Conservation (phyloP, 805 yeast species). For the Saccharomyces jurei region DNA sequence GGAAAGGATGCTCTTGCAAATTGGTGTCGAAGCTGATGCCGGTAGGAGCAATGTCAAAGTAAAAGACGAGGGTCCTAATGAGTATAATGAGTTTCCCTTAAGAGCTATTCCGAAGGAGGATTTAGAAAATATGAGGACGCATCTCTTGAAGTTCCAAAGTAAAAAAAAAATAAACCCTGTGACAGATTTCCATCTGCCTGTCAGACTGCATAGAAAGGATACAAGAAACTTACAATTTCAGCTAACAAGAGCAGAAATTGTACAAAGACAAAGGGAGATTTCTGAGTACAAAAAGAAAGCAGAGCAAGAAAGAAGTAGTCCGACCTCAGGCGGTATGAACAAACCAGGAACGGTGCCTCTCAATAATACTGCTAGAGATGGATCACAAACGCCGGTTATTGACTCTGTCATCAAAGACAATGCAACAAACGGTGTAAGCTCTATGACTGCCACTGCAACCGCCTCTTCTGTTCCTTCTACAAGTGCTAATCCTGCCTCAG, state of each 20-base stretch:
- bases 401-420: not conserved
- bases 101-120: conserved; percentile 69
- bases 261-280: conserved; percentile 47
- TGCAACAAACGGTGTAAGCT: not conserved
- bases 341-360: not conserved
- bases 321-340: not conserved
- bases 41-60: conserved; percentile 9
- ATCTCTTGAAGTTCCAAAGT: conserved; percentile 73
- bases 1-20: conserved; percentile 17
- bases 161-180: conserved; percentile 64
- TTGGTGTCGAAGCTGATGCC: conserved; percentile 6
- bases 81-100: conserved; percentile 38
- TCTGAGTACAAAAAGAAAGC: conserved; percentile 30
- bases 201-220: conserved; percentile 85
- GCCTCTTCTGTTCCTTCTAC: not conserved
- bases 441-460: not conserved
- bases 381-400: not conserved
- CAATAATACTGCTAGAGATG: not conserved
- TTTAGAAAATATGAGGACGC: conserved; percentile 63
- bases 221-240: conserved; percentile 87
- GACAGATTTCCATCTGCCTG: conserved; percentile 68
- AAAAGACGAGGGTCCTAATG: conserved; percentile 20
- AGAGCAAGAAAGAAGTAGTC: conserved; percentile 29
- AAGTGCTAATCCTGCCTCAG: not conserved
- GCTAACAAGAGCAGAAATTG: conserved; percentile 68